phyloP scores from a whole-genome alignment of 192 early-diverging fungal genomes.

The Coemansia asiatica region DNA sequence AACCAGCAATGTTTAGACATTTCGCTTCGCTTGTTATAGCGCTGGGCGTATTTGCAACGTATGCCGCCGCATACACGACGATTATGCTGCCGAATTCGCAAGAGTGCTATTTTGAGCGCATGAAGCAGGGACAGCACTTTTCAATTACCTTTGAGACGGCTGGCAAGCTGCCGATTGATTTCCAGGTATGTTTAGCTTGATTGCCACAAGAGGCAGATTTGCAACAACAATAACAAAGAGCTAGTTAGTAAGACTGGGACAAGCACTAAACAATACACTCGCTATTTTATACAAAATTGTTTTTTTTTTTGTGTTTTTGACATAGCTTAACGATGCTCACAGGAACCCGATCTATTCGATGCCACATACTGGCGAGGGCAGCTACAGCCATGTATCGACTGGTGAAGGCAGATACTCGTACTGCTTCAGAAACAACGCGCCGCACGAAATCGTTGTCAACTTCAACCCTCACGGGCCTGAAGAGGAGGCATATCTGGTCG shows the following conservation, averaged over 20 bases:
- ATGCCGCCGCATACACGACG: conserved; percentile 49
- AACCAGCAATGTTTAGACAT: conserved; percentile 29
- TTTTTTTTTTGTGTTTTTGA: neutral
- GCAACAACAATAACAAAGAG: conserved; percentile 1
- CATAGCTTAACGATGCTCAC: conserved; percentile 37
- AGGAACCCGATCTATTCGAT: conserved; percentile 35
- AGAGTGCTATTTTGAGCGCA: conserved; percentile 52
- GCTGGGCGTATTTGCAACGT: conserved; percentile 32
- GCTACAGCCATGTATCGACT: conserved; percentile 38
- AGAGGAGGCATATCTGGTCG: conserved; percentile 33
- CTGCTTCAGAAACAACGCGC: conserved; percentile 50
- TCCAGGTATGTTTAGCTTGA: conserved; percentile 19
- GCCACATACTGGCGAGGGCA: conserved; percentile 49
- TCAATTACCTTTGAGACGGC: conserved; percentile 54
- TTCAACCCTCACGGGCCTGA: conserved; percentile 53
- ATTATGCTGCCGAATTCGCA: conserved; percentile 46
- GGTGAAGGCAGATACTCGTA: conserved; percentile 45
- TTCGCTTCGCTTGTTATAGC: conserved; percentile 21
- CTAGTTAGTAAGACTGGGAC: too few relatives aligned
- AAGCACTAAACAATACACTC: too few relatives aligned
- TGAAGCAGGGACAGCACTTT: conserved; percentile 45
- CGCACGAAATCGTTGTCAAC: conserved; percentile 53
- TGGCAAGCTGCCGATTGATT: conserved; percentile 49
- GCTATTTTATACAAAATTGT: too few relatives aligned
- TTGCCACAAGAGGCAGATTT: too few relatives aligned